Evolutionary conservation across 148 eudicot genomes (phyloP), one percentile per base, ranked within the genome.

Genomic region (Rhododendron ovatum): DNA sequence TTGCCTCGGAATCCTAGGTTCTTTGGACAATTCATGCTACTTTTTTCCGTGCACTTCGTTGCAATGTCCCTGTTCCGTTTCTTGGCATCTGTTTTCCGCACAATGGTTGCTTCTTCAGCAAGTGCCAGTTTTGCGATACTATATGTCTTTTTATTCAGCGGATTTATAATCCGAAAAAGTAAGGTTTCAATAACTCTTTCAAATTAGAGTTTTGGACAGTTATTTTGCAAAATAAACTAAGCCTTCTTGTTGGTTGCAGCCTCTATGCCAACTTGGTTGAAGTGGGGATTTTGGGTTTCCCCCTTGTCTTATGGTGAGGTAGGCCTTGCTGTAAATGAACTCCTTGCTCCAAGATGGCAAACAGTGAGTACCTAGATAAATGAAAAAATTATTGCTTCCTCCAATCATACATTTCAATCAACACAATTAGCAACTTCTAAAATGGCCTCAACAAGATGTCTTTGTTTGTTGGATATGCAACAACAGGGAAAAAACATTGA

Each of bases 261-360:
- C 24, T 91, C 98, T 43, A 93, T 96, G 95, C 98, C 98, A 48
- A 69, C 39, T 80, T 96, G 98, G 98, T 84, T 94, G 86, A 89
- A 87, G 51, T 96, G 99, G 98, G 95, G 92, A 83, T 94, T 92
- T 87, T 96, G 98, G 99, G 80, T 89, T 82, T 90, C 89, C 2
- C 99, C 98, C 6, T 78, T 96, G 22, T 84, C 99, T 71, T 96
- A 96, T 88, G 98, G 94, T 28, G 93, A 95, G 90, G 91, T 94
- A 82, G 98, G 95, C 73, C 92, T 96, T 35, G 78, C 95, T 53
- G 84, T 91, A 57, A 96, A 96, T 86, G 99, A 96, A 89, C 93
- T 96, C 88, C 91, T 88, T 69, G 91, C 99, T 88, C 96, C 94
- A 77, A 86, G 99, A 86, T 96, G 99, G 99, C 90, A 95, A 83